Evolutionary conservation across 2,329 filamentous ascomycete species (phyloP), one percentile per base, ranked within the genome.

Genomic region (Tricladium varicosporioides): DNA sequence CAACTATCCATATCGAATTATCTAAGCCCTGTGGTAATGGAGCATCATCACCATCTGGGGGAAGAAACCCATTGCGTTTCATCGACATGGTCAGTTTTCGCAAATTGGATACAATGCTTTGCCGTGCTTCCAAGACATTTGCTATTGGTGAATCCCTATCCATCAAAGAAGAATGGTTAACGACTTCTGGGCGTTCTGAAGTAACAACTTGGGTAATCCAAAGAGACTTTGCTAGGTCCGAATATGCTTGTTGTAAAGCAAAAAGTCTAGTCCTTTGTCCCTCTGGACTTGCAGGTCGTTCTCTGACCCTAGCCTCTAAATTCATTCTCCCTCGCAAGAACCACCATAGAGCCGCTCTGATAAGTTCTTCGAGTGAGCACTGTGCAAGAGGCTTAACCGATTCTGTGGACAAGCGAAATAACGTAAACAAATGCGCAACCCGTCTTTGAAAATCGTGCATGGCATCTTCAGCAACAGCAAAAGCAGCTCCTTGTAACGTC

Each of bases 311-410:
- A 11, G 75, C 73, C 70, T 96, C 92, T 51, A 96, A 78, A 9
- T 86, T 85, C 67, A 86, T 83, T 60, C 92, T 86, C 16, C 92
- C 92, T 64, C 84, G 88, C 47, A 96, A 70, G 67, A 96, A 95
- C 92, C 92, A 97, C 92, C 92, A 97, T 0, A 90, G 76, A 2
- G 85, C 86, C 19, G 86, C 87, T 57, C 89, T 82, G 9, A 88
- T 78, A 76, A 92, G 87, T 58, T 91, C 84, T 48, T 80, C 78
- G 0, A 87, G 78, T 0, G 84, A 76, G 51, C 83, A 87, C 31
- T 81, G 79, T 54, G 83, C 78, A 4, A 92, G 70, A 0, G 89
- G 85, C 60, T 83, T 85, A 31, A 87, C 78, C 32, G 86, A 82
- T 70, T 96, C 90, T 0, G 91, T 87, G 56, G 92, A 89, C 45